Evolutionary conservation across 1,284 basidiomycete genomes (phyloP), one percentile per base, ranked within the genome.

Genomic region (Ganoderma boninense): DNA sequence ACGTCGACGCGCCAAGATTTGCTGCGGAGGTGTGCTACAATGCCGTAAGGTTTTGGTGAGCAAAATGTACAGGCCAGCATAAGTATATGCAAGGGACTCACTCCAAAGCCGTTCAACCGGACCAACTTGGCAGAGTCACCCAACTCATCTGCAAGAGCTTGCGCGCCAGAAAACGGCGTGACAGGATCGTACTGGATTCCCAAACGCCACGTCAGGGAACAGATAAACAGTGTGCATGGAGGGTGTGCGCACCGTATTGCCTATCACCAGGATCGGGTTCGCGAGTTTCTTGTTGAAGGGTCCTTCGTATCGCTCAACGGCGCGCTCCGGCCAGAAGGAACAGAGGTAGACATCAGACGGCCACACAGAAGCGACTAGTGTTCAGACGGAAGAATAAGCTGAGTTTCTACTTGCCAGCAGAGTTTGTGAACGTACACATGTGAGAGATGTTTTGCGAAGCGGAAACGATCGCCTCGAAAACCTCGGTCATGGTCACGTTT

Each of bases 231-330:
- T 59, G 2, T 4, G 2, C 4, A 35, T 52, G 1, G 10, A 26
- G 13, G 2, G 6, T 14, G 29, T 16, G 54, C 69, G 18, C 16
- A 73, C 73, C 35, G 67, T 71, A 35, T 73, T 75, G 16, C 73
- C 73, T 18, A 76, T 71, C n/a, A 77, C 63, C 4, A 77, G 49
- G 29, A 78, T 71, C 4, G 54, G 61, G 65, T 76, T 75, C 6
- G 72, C 67, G 20, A 76, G 74, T 11, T 65, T 74, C 42, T 69
- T 72, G 65, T 77, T 74, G 64, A 75, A 77, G 14, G 76, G 72
- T 1, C 77, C 76, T 4, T 46, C 66, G 65, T 75, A 77, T 52
- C 76, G 46, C 68, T 78, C 77, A 0, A 75, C 74, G 0, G 76
- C 73, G n/a, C 75, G 75, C 3, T 66, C 69, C 6, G 74, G 71